Percentiles rank a stretch among this genome's conserved stretches.
Evolutionary conservation across 148 eudicot genomes (phyloP).

Genomic region (Rhododendron williamsianum): DNA sequence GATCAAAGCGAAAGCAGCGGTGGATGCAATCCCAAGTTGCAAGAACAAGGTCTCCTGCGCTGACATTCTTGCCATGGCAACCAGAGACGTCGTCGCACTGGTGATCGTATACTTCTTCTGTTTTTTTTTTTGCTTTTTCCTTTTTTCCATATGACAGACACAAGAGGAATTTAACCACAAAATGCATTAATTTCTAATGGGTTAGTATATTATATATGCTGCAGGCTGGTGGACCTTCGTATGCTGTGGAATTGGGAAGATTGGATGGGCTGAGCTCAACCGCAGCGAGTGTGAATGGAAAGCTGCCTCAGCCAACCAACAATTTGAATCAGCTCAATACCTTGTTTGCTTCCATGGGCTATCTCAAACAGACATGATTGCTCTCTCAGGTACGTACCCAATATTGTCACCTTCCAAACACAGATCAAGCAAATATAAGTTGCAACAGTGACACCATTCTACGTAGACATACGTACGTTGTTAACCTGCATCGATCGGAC

Average conservation of each 20-base stretch:
- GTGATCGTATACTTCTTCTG: conserved; percentile 19
- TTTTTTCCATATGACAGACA: not conserved
- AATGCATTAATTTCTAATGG: not conserved
- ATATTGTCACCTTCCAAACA: not conserved
- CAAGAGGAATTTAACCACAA: not conserved
- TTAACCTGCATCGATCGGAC: not conserved
- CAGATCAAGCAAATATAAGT: not conserved
- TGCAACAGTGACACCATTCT: too few species aligned
- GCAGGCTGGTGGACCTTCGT: conserved; percentile 76
- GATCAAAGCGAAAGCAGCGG: conserved; percentile 67
- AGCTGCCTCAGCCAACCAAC: conserved; percentile 53
- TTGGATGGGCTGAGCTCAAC: conserved; percentile 71
- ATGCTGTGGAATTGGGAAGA: conserved; percentile 78
- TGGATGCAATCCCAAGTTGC: conserved; percentile 49
- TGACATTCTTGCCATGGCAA: conserved; percentile 67
- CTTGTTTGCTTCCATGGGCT: conserved; percentile 59
- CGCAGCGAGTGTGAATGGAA: conserved; percentile 57
- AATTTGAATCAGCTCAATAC: conserved; percentile 52
- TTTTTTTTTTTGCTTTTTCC: not conserved
- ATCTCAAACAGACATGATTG: conserved; percentile 61
- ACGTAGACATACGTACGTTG: too few species aligned
- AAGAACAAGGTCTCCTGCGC: conserved; percentile 65
- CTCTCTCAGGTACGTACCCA: conserved; percentile 60
- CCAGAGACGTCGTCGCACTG: conserved; percentile 56
- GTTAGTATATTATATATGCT: not conserved